phyloP scores from a whole-genome alignment of 257 asterid genomes.

The Lithospermum erythrorhizon region DNA sequence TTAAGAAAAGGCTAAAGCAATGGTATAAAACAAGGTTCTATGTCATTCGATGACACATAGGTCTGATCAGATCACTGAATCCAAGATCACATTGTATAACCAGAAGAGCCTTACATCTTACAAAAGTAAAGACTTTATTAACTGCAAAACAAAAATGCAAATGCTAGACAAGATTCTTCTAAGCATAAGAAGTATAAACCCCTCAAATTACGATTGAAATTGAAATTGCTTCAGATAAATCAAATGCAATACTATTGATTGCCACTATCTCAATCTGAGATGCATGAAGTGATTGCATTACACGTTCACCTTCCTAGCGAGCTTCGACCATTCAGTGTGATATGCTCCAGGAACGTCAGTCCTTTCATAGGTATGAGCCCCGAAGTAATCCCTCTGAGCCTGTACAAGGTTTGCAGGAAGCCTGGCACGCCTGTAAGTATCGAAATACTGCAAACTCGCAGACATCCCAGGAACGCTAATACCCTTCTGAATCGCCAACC shows the following conservation, averaged over 20 bases:
- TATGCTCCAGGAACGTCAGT: slow-evolving; percentile 51
- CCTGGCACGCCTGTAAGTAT: slow-evolving; percentile 72
- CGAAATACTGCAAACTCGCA: slow-evolving; percentile 83
- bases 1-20: background rate
- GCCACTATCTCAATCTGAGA: slow-evolving; percentile 16
- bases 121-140: slow-evolving; percentile 25
- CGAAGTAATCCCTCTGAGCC: slow-evolving; percentile 92
- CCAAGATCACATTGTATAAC: background rate
- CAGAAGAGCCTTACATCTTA: slow-evolving; percentile 1
- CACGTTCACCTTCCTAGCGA: slow-evolving; percentile 48
- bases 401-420: slow-evolving; percentile 92
- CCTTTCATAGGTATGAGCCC: slow-evolving; percentile 94
- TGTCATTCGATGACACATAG: background rate
- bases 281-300: slow-evolving; percentile 16
- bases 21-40: background rate
- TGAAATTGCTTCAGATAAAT: slow-evolving; percentile 20
- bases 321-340: slow-evolving; percentile 96
- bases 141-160: slow-evolving; percentile 33
- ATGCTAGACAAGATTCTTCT: slow-evolving; percentile 18
- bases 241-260: slow-evolving; percentile 21
- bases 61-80: background rate
- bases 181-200: slow-evolving; percentile 26
- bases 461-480: slow-evolving; percentile 86
- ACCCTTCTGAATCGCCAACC: slow-evolving; percentile 60
- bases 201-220: slow-evolving; percentile 25